Evolutionary conservation across 179 eudicot species (phyloP).

Genomic region (Drosera spatulata): DNA sequence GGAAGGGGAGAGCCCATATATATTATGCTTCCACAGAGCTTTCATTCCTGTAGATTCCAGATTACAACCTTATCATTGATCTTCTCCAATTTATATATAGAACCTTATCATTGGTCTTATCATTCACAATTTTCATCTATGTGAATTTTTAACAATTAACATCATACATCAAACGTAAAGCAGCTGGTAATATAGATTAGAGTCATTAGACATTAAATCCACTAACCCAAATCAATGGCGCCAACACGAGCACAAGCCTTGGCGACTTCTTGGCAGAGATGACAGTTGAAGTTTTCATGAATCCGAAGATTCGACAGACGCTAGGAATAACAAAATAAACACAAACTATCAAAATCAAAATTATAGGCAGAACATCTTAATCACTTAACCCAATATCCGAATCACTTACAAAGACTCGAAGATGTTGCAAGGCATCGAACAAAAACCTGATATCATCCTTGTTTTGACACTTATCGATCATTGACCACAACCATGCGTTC

Average conservation of each 20-base stretch:
- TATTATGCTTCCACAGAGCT: conserved; percentile 64
- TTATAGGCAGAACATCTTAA: background rate
- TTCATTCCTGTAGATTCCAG: conserved; percentile 58
- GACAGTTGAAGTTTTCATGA: conserved; percentile 62
- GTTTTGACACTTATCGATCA: conserved; percentile 44
- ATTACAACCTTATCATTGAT: background rate
- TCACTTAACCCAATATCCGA: background rate
- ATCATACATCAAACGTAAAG: too few species aligned
- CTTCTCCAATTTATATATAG: too few species aligned
- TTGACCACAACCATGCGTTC: conserved; percentile 91
- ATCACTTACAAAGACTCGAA: conserved; percentile 65
- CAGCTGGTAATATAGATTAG: too few species aligned
- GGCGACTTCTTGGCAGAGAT: conserved; percentile 68
- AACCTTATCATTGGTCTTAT: too few species aligned
- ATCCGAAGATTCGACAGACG: conserved; percentile 85
- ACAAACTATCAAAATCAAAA: conserved; percentile 1
- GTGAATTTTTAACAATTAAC: too few species aligned
- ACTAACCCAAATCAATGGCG: conserved; percentile 73
- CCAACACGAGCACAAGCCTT: conserved; percentile 76
- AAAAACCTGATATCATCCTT: conserved; percentile 58
- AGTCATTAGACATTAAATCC: too few species aligned
- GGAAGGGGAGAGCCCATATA: conserved; percentile 75
- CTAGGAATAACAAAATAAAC: conserved; percentile 22
- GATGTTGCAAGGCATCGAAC: conserved; percentile 53
- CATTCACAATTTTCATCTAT: too few species aligned